A percentile compares a stretch with the other conserved stretches of the same genome.
Evolutionary conservation across 495 filamentous ascomycete genomes (phyloP).

Genomic region (Aspergillus olivimuriae): DNA sequence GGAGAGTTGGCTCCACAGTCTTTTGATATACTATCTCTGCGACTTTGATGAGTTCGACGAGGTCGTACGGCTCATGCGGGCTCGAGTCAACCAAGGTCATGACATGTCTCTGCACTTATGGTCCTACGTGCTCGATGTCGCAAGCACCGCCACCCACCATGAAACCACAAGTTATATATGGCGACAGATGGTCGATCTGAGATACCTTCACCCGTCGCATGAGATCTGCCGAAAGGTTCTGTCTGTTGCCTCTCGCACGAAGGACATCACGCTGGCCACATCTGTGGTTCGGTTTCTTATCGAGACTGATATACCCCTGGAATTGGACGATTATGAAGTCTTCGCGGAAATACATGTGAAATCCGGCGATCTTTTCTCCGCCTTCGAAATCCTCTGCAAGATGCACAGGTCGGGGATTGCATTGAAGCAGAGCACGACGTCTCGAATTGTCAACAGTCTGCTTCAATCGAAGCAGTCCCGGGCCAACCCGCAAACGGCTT

Average conservation of each 20-base stretch:
- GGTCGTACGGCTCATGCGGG: conserved; percentile 57
- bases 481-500: conserved; percentile 33
- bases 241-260: conserved; percentile 56
- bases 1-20: conserved; percentile 67
- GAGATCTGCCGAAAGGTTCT: conserved; percentile 61
- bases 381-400: conserved; percentile 57
- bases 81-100: conserved; percentile 41
- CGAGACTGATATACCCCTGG: conserved; percentile 45
- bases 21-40: conserved; percentile 64
- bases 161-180: conserved; percentile 58
- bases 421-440: conserved; percentile 48
- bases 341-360: conserved; percentile 61
- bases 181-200: conserved; percentile 48
- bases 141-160: conserved; percentile 47
- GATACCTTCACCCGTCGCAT: conserved; percentile 58
- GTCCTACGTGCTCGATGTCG: conserved; percentile 64
- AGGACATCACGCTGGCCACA: conserved; percentile 53
- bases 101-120: conserved; percentile 49
- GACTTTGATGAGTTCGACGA: conserved; percentile 69
- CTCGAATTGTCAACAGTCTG: conserved; percentile 48
- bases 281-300: conserved; percentile 32
- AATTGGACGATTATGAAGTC: conserved; percentile 66
- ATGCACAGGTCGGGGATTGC: conserved; percentile 56
- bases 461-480: conserved; percentile 17
- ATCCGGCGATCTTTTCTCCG: conserved; percentile 46